These are phyloP conservation scores for Xerocomellus chrysenteron DNA, from an alignment of 768 basidiomycete genomes.

Conservation along the genomic window DNA sequence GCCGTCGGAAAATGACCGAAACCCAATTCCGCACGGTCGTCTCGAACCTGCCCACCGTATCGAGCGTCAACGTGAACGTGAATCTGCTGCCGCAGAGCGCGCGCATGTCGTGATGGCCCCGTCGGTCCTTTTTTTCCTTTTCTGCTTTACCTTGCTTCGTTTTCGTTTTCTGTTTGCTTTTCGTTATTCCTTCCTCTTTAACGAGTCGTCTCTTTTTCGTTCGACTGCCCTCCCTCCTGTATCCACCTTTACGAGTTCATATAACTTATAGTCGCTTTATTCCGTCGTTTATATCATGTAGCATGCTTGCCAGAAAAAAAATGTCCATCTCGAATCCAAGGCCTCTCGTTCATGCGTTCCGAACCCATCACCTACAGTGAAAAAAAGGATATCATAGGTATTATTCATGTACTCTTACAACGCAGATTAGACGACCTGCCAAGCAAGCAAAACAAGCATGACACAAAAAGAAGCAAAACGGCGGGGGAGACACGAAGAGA, in stretches of 20 bases:
- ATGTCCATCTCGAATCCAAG: background rate
- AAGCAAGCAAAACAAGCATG: background rate
- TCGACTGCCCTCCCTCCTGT: background rate
- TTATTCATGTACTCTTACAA: background rate
- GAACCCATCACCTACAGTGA: background rate
- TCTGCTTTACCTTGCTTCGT: background rate
- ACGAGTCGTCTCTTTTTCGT: background rate
- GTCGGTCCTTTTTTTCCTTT: background rate
- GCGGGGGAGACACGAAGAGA: background rate
- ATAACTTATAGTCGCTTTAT: slow-evolving; percentile 13
- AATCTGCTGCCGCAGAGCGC: background rate
- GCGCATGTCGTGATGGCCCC: background rate
- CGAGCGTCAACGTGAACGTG: background rate
- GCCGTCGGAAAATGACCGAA: slow-evolving; percentile 52
- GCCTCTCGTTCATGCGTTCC: too few relatives aligned
- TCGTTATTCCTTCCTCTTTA: background rate
- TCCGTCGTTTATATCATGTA: background rate
- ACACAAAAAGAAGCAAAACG: background rate
- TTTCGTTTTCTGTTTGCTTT: background rate
- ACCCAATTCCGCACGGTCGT: slow-evolving; percentile 1
- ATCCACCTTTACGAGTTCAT: background rate
- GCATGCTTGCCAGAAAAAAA: background rate
- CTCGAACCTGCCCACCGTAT: background rate
- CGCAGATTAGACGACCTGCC: background rate
- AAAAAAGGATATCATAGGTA: background rate